A percentile compares a stretch with the other conserved stretches of the same genome.
phyloP scores from a whole-genome alignment of 2,329 filamentous ascomycete species.

The Fusarium camptoceras region DNA sequence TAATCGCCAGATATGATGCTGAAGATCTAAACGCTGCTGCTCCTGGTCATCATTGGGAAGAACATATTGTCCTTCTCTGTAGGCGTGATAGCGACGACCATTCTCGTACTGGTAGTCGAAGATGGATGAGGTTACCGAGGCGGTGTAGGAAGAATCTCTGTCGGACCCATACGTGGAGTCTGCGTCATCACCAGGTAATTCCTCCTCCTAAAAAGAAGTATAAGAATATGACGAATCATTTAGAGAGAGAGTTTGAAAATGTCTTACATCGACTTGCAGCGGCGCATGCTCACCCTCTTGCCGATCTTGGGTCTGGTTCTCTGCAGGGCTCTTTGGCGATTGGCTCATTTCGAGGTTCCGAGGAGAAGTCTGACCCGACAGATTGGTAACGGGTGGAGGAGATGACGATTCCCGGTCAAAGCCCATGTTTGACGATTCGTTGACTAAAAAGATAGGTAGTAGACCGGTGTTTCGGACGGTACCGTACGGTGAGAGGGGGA shows the following conservation, averaged over 20 bases:
- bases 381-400: conserved; percentile 16
- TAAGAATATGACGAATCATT: neutral
- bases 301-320: neutral
- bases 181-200: conserved; percentile 38
- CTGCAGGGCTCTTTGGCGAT: neutral
- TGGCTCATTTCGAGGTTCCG: neutral
- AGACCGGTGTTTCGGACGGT: neutral
- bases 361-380: conserved; percentile 9
- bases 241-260: neutral
- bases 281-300: conserved; percentile 16
- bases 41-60: conserved; percentile 51
- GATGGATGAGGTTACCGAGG: conserved; percentile 57
- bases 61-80: conserved; percentile 47
- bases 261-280: conserved; percentile 34
- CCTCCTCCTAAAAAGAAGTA: conserved; percentile 22
- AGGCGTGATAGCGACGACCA: conserved; percentile 51
- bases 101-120: conserved; percentile 54
- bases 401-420: conserved; percentile 2
- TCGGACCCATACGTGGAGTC: conserved; percentile 54
- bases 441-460: neutral
- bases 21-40: conserved; percentile 54
- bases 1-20: conserved; percentile 51
- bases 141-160: conserved; percentile 47
- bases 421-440: conserved; percentile 1
- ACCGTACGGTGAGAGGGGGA: neutral